These are phyloP conservation scores for Candida sanyaensis DNA, from an alignment of 1,139 yeast genomes.

Conservation along the genomic window DNA sequence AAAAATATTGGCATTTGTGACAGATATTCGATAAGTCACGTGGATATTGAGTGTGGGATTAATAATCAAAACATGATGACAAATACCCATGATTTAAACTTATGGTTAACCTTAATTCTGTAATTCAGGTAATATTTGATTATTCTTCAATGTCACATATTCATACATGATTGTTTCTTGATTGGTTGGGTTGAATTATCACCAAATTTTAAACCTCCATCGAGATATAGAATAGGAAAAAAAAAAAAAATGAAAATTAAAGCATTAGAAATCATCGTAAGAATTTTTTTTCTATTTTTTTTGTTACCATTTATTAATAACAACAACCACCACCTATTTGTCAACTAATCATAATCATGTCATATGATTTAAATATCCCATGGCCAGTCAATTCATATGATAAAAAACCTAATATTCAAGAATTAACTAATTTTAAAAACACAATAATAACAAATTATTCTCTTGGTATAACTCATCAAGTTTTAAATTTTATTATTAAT, in stretches of 20 bases:
- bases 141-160: no score
- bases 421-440: constrained; percentile 46
- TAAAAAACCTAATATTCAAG: constrained; percentile 37
- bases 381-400: constrained; percentile 69
- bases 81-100: no score
- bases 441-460: constrained; percentile 57
- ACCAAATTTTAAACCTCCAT: no score
- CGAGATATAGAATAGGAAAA: no score
- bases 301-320: not conserved
- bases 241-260: no score
- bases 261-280: not conserved
- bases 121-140: no score
- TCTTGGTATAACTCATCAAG: constrained; percentile 74
- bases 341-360: constrained; percentile 15
- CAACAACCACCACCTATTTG: not conserved
- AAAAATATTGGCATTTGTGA: not conserved
- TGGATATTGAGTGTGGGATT: not conserved
- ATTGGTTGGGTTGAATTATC: no score
- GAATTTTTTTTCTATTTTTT: not conserved
- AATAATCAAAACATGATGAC: not conserved
- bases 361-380: constrained; percentile 75
- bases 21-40: not conserved
- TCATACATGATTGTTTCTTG: no score
- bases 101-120: no score
- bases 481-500: constrained; percentile 63